Evolutionary conservation across 2,329 filamentous ascomycete genomes (phyloP), one percentile per base, ranked within the genome.

Genomic region (Biscogniauxia marginata): DNA sequence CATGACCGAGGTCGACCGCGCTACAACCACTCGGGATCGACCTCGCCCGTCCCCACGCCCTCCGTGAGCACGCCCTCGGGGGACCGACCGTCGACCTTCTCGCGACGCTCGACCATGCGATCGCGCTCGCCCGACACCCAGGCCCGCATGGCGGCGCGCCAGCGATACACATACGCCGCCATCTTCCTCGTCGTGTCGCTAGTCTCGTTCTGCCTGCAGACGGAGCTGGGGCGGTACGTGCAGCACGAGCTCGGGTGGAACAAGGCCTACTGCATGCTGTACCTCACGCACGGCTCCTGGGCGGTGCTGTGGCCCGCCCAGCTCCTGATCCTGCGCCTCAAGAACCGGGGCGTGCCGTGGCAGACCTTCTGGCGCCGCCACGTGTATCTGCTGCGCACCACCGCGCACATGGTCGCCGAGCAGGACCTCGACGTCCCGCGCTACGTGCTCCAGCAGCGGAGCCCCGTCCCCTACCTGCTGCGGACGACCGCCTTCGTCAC

Each of bases 241-340:
- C 93, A 98, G 77, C 88, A 93, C 71, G 87, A 95, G 58, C 76
- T 97, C 61, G 86, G 89, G 61, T 99, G 95, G 95, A 85, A 96
- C 76, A 99, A 99, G 78, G 91, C 95, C n/a, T 99, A 97, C 77
- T 96, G 91, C 79, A 99, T 99, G 95, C 85, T 99, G 81, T 97
- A 96, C 75, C 81, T 99, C 63, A 99, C 95, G 9, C 95, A 99
- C 76, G 90, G 93, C 54, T 96, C 92, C 1, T 99, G 95, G 95
- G 74, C 87, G 8, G 75, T 98, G 49, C 81, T 99, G 21, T 99
- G 92, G 91, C 93, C 93, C 0, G 76, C 84, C 9, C 92, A 96
- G 74, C 83, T 99, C 34, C 73, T 90, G 21, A 82, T 96, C 50
- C 79, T 98, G 59, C 87, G 93, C 54, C 61, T 95, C 13, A 89